Evolutionary conservation across 371 early-diverging fungal genomes (phyloP).

Genomic region (Mucor piriformis): DNA sequence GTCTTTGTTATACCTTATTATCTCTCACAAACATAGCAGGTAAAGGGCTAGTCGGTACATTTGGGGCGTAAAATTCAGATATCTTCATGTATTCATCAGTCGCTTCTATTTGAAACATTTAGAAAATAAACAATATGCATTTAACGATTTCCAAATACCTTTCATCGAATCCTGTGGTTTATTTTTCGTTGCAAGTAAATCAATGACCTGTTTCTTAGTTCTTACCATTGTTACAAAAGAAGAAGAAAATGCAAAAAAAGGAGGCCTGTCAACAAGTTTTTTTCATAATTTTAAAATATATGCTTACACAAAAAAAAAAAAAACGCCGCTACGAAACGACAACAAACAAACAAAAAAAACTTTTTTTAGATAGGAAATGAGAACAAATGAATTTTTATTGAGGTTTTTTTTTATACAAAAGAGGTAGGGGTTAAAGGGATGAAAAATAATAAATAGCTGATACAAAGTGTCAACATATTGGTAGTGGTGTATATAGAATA

Average conservation of each 20-base stretch:
- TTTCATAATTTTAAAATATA: no score
- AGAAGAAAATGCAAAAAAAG: not conserved
- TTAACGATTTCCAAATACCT: not conserved
- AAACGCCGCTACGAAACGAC: not conserved
- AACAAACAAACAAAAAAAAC: not conserved
- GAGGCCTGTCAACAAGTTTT: not conserved
- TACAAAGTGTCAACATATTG: not conserved
- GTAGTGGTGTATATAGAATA: not conserved
- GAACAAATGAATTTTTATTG: conserved; percentile 1
- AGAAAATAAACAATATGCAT: no score
- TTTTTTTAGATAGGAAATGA: not conserved
- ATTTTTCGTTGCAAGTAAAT: not conserved
- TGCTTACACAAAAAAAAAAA: not conserved
- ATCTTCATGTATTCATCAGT: no score
- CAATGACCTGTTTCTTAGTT: conserved; percentile 9
- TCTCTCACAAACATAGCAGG: not conserved
- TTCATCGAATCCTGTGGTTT: not conserved
- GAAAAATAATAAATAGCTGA: not conserved
- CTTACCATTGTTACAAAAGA: conserved; percentile 4
- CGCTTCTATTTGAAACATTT: no score
- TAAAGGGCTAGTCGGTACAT: not conserved
- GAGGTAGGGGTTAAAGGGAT: not conserved
- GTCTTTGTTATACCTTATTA: not conserved
- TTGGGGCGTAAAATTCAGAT: not conserved
- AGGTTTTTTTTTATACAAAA: not conserved